A percentile compares a stretch with the other conserved stretches of the same genome.
Evolutionary conservation across 768 basidiomycete genomes (phyloP).

Genomic region (Podaxis sp.): DNA sequence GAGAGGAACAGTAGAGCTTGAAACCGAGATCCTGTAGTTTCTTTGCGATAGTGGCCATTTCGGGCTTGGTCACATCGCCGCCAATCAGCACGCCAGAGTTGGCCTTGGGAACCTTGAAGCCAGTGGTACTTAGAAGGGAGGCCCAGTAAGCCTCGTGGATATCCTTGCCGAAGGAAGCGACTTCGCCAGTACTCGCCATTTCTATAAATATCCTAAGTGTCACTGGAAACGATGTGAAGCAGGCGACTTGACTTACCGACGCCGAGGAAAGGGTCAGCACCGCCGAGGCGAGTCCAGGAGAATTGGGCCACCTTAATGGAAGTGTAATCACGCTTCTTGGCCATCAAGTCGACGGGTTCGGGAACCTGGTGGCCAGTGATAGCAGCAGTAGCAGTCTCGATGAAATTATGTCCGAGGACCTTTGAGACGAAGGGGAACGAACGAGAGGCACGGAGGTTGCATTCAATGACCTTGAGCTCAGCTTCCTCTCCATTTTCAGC

Average conservation of each 20-base stretch:
- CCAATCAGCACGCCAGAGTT: slow-evolving; percentile 90
- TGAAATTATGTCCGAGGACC: slow-evolving; percentile 96
- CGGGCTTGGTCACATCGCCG: slow-evolving; percentile 83
- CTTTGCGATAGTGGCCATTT: slow-evolving; percentile 82
- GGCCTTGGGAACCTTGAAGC: slow-evolving; percentile 85
- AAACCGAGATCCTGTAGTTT: slow-evolving; percentile 83
- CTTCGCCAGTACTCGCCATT: slow-evolving; percentile 98
- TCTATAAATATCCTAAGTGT: slow-evolving; percentile 40
- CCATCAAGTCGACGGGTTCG: slow-evolving; percentile 89
- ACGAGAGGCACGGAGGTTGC: slow-evolving; percentile 95
- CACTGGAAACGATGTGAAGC: not conserved
- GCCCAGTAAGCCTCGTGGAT: slow-evolving; percentile 97
- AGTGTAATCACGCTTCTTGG: slow-evolving; percentile 81
- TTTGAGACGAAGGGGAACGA: slow-evolving; percentile 99
- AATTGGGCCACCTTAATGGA: slow-evolving; percentile 98
- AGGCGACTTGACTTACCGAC: slow-evolving; percentile 58
- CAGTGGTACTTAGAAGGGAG: slow-evolving; percentile 90
- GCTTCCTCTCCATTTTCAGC: slow-evolving; percentile 44
- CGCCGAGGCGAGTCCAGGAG: slow-evolving; percentile 94
- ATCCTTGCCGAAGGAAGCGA: slow-evolving; percentile 92
- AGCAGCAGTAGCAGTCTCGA: slow-evolving; percentile 87
- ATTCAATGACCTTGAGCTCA: slow-evolving; percentile 96
- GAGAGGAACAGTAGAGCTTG: slow-evolving; percentile 89
- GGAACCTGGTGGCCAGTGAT: slow-evolving; percentile 86
- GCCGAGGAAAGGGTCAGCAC: slow-evolving; percentile 95